These are phyloP conservation scores for Fusarium palustre DNA, from an alignment of 2,329 filamentous ascomycete genomes.

Conservation along the genomic window DNA sequence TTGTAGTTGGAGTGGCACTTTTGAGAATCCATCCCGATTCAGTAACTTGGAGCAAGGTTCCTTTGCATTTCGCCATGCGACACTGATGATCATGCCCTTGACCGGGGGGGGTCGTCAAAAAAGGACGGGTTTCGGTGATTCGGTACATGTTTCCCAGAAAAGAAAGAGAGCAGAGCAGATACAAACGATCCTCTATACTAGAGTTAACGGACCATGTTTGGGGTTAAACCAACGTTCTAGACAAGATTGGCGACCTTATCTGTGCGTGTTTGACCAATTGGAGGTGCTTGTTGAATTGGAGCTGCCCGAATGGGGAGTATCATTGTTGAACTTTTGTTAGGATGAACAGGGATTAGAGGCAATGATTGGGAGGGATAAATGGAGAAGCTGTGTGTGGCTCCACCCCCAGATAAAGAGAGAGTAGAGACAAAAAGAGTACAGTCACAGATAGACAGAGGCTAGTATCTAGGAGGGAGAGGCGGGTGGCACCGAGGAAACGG, in stretches of 20 bases:
- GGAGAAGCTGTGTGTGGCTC: conserved; percentile 1
- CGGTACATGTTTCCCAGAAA: conserved; percentile 12
- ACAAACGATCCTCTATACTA: conserved; percentile 19
- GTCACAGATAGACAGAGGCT: neutral
- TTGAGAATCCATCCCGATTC: conserved; percentile 8
- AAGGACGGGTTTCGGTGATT: neutral
- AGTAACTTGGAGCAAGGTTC: conserved; percentile 3
- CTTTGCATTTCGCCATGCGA: neutral
- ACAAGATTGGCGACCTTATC: conserved; percentile 20
- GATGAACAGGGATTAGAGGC: neutral
- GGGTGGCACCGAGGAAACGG: conserved; percentile 37
- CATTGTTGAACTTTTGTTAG: conserved; percentile 22
- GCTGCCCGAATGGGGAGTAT: conserved; percentile 9
- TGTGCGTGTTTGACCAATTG: neutral
- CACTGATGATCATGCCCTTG: conserved; percentile 4
- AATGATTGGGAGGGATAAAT: neutral
- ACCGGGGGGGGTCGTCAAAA: too few species aligned
- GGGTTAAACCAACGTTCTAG: neutral
- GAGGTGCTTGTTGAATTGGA: neutral
- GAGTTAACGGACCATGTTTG: neutral
- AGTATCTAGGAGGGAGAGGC: too few species aligned
- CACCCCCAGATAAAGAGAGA: conserved; percentile 30
- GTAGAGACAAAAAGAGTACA: neutral
- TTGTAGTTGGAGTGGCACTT: conserved; percentile 12
- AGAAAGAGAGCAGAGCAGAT: conserved; percentile 14